phyloP scores from a whole-genome alignment of 345 rosid species.

The Aquilaria sinensis region DNA sequence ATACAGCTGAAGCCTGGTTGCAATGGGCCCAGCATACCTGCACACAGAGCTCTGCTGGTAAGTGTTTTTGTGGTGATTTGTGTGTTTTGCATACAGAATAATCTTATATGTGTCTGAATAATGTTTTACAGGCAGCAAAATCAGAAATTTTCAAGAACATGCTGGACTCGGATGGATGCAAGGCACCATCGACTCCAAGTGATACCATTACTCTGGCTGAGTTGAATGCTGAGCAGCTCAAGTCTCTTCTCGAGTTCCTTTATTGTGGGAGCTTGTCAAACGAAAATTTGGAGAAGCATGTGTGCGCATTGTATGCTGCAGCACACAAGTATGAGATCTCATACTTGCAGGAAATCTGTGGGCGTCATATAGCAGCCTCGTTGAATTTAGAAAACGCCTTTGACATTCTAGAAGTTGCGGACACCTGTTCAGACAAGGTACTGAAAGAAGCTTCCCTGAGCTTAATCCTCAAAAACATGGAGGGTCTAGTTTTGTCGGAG shows the following conservation, averaged over 20 bases:
- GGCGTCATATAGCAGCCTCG: not conserved
- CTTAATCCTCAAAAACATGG: not conserved
- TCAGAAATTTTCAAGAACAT: constrained; percentile 51
- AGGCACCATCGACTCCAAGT: constrained; percentile 27
- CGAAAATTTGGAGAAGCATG: not conserved
- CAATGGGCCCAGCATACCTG: constrained; percentile 33
- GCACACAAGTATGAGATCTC: not conserved
- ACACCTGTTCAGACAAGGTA: not conserved
- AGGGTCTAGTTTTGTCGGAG: not conserved
- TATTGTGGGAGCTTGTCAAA: not conserved
- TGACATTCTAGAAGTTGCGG: not conserved
- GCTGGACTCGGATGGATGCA: constrained; percentile 49
- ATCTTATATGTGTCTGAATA: not conserved
- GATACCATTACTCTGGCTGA: constrained; percentile 38
- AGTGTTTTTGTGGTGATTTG: not conserved
- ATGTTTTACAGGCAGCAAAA: constrained; percentile 37
- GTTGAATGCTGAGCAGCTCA: constrained; percentile 34
- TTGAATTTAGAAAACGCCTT: not conserved
- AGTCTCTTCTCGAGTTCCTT: not conserved
- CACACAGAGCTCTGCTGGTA: constrained; percentile 55
- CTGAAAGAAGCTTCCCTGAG: not conserved
- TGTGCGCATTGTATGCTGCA: not conserved
- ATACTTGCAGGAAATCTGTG: not conserved
- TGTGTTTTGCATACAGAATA: not conserved
- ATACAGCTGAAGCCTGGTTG: constrained; percentile 32